Base-by-base conservation (phyloP, 106 monocot genomes). In the Posidonia australis region DNA sequence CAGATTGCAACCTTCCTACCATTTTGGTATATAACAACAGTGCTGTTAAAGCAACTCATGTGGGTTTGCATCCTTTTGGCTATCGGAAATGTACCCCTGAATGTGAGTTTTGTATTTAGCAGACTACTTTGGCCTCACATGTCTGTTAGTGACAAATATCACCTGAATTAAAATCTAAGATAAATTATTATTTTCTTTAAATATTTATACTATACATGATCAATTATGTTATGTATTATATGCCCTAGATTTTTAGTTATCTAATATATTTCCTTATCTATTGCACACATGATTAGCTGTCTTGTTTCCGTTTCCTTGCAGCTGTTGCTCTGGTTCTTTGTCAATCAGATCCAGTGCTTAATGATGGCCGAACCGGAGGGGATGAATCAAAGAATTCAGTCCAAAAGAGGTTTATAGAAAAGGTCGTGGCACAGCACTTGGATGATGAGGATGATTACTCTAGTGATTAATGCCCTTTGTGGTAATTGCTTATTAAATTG, bases 1-100 rank as follows among this genome's bases (percentile, higher is more conserved):
- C 90, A 16, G 96, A 96, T 60, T n/a, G 77, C 18, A 90, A 96
- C 63, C 75, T 96, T 63, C 90, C 96, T 60, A 96, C 96, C 2
- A 76, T 96, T 78, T 67, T 96, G 44, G 80, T 96, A 46, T 96
- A 96, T 60, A 82, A 96, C 41, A 87, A 84, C 62, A 69, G 90
- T 70, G 96, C 90, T 54, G 90, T 96, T 17, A 96, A 90, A 67
- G 90, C 64, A 65, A 96, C 86, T 68, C 77, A 70, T 56, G 84
- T 87, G 22, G 96, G 96, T 18, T 68, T 96, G 74, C 82, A 75
- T 75, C 84, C 80, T 49, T 96, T 90, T 79, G 90, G 86, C 26
- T 51, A 53, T 31, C 76, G 72, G 24, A 90, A 67, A 79, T 90
- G 96, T 61, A 90, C 90, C 54, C 78, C 96, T 73, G 96, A 96